Conservation (phyloP, 352 stramenopile genomes). For the Pythium chondricola region DNA sequence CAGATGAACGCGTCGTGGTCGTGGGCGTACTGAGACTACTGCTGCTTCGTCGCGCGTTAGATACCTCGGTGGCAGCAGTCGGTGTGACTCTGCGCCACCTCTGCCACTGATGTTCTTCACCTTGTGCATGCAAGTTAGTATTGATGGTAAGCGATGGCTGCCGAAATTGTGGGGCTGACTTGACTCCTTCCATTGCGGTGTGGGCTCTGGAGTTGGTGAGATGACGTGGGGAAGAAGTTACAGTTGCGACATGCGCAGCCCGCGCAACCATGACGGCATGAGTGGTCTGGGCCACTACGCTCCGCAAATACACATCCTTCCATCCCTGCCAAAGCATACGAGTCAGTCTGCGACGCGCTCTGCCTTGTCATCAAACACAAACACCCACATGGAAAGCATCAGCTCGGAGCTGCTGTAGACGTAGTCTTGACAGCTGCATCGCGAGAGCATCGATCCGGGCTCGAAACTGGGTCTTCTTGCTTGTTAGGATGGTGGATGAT, state of each 20-base stretch:
- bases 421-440: too few species aligned
- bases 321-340: slow-evolving; percentile 22
- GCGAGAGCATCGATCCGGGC: too few species aligned
- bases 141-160: background rate
- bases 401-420: too few species aligned
- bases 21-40: background rate
- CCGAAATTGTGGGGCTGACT: background rate
- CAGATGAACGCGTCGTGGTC: background rate
- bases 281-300: slow-evolving; percentile 45
- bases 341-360: too few species aligned
- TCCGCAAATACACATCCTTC: slow-evolving; percentile 48
- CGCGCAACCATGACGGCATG: slow-evolving; percentile 57
- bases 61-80: background rate
- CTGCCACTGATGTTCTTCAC: slow-evolving; percentile 22
- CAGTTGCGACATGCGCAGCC: slow-evolving; percentile 3
- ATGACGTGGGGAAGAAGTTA: too few species aligned
- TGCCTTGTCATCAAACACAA: too few species aligned
- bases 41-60: background rate
- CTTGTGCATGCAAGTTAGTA: background rate
- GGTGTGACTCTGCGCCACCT: slow-evolving; percentile 25
- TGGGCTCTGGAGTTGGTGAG: background rate
- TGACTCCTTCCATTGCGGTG: too few species aligned
- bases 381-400: too few species aligned
- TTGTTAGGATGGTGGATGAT: too few species aligned
- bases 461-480: too few species aligned